Conservation (phyloP, 129 eudicot species). For the Oenanthe sinensis region DNA sequence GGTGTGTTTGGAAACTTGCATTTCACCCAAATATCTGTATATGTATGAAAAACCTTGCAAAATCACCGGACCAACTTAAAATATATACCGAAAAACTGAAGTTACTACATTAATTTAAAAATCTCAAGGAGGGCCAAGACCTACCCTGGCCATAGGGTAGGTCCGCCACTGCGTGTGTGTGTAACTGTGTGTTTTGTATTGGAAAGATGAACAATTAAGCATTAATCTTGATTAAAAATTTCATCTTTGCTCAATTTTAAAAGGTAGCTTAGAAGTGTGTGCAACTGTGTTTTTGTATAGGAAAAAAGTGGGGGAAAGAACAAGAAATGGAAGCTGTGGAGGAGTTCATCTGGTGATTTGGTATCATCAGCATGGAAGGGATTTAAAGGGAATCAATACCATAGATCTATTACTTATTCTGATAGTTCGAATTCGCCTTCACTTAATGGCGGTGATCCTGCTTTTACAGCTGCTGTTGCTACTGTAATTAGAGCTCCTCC, state of each 20-base stretch:
- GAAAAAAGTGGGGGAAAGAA: slow-evolving; percentile 48
- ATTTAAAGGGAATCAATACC: slow-evolving; percentile 36
- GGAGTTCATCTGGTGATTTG: slow-evolving; percentile 74
- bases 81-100: too few relatives aligned
- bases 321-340: slow-evolving; percentile 89
- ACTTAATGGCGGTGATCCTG: slow-evolving; percentile 40
- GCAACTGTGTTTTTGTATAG: slow-evolving; percentile 21
- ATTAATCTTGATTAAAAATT: not conserved
- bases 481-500: slow-evolving; percentile 87
- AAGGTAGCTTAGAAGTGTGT: not conserved
- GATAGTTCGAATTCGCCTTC: slow-evolving; percentile 66
- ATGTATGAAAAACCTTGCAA: too few relatives aligned
- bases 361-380: slow-evolving; percentile 60
- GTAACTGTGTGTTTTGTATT: not conserved
- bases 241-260: not conserved
- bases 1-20: too few relatives aligned
- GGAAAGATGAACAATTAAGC: not conserved
- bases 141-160: too few relatives aligned
- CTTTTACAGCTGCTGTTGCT: slow-evolving; percentile 77
- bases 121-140: too few relatives aligned
- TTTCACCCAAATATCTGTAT: too few relatives aligned
- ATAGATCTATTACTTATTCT: slow-evolving; percentile 14
- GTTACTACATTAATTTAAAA: too few relatives aligned
- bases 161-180: too few relatives aligned
- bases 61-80: too few relatives aligned